These are phyloP conservation scores for Hemileia vastatrix DNA, from an alignment of 1,284 basidiomycete species.

Conservation along the genomic window DNA sequence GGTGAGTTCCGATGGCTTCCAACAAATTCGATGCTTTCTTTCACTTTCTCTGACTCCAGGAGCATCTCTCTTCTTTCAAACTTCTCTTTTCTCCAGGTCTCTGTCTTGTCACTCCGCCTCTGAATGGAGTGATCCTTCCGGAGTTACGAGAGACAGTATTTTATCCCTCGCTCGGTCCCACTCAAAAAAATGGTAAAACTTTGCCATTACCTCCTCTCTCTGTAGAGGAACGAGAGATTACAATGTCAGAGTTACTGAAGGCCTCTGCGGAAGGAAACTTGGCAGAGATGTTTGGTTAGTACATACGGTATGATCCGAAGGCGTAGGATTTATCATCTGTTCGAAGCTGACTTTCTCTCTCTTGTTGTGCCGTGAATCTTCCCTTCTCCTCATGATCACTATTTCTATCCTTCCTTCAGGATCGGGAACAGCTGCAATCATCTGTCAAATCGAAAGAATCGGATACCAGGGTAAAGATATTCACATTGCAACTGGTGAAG, in stretches of 20 bases:
- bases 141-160: constrained; percentile 87
- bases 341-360: too few relatives aligned
- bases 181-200: constrained; percentile 53
- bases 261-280: constrained; percentile 62
- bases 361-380: too few relatives aligned
- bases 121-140: constrained; percentile 95
- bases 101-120: constrained; percentile 81
- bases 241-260: constrained; percentile 75
- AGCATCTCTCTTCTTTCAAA: too few relatives aligned
- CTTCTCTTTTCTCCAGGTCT: constrained; percentile 47
- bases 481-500: constrained; percentile 68
- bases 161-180: constrained; percentile 72
- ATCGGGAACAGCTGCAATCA: constrained; percentile 71
- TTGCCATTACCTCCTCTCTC: constrained; percentile 54
- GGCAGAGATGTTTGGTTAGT: constrained; percentile 91
- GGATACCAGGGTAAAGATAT: constrained; percentile 62
- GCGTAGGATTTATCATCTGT: too few relatives aligned
- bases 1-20: too few relatives aligned
- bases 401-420: too few relatives aligned
- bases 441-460: constrained; percentile 21
- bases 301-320: too few relatives aligned
- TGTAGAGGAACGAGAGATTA: constrained; percentile 66
- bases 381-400: too few relatives aligned
- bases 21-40: too few relatives aligned
- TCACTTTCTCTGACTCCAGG: neutral